Conservation (phyloP, 176 grass and related monocot genomes). For the Bolboschoenus planiculmis region DNA sequence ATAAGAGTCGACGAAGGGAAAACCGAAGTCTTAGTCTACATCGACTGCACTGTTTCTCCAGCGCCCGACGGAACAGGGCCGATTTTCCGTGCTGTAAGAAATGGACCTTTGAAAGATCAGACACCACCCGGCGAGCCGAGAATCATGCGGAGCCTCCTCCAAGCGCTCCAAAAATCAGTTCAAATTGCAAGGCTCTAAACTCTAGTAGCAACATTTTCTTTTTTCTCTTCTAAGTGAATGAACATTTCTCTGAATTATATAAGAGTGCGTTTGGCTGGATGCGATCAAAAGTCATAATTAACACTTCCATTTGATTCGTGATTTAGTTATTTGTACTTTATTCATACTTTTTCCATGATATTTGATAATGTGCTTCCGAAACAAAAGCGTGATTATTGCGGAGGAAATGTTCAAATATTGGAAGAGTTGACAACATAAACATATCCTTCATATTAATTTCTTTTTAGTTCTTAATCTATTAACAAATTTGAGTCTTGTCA, state of each 20-base stretch:
- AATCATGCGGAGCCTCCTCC: conserved; percentile 83
- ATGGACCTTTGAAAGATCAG: conserved; percentile 56
- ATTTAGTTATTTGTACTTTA: background rate
- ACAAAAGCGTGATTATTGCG: background rate
- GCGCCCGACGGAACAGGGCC: conserved; percentile 41
- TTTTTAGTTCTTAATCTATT: too few species aligned
- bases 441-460: background rate
- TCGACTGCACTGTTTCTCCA: conserved; percentile 64
- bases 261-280: background rate
- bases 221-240: background rate
- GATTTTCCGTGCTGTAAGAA: conserved; percentile 61
- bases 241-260: background rate
- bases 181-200: conserved; percentile 54
- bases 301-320: background rate
- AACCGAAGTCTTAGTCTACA: conserved; percentile 59
- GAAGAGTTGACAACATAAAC: background rate
- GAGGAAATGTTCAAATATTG: background rate
- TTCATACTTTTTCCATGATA: background rate
- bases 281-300: background rate
- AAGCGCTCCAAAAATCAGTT: conserved; percentile 66
- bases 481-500: too few species aligned
- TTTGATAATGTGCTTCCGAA: background rate
- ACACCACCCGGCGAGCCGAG: conserved; percentile 69
- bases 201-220: conserved; percentile 10
- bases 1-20: conserved; percentile 42